Base-by-base conservation (phyloP, 2,329 filamentous ascomycete genomes). In the Aspergillus nomiae region DNA sequence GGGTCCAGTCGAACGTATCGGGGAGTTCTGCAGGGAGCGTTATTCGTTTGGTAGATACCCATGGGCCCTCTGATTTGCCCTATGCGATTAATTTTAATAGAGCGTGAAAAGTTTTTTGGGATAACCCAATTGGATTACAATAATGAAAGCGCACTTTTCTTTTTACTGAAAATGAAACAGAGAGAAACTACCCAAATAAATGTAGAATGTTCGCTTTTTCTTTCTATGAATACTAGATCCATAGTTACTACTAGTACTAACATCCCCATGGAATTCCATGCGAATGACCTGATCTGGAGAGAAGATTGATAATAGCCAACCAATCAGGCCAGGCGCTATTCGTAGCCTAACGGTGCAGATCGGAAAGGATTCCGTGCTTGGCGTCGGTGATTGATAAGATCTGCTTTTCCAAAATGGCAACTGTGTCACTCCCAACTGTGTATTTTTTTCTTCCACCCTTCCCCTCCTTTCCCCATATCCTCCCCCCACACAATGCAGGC, bases 21-120 rank as follows among this genome's bases (percentile, higher is more conserved):
- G 68, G 68, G 45, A 74, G 71, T 59, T 78, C 76, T 5, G 73
- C 65, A 32, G 76, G 73, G 14, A 80, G 78, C 66, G 77, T 80
- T n/a, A 78, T 80, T 66, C 76, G 74, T 19, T 65, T 79, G 36
- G 67, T 71, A 26, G 72, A 76, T 57, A 69, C 72, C 10, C 69
- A 65, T 38, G 68, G 66, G 58, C 69, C 69, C 59, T 68, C 68
- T 54, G 74, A 76, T 62, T 62, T 78, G 56, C 76, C 76, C 16
- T 78, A 78, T 57, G 73, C 69, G n/a, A 72, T 77, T 56, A 66
- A 73, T 61, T 63, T 72, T 11, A 62, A 56, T 51, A 51, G 28
- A 34, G n/a, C 48, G 30, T 34, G 48, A 51, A 51, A 10, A 6
- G 11, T 32, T 12, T 12, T 51, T 30, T 24, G 43, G 32, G 16